Evolutionary conservation across 140 eudicot species (phyloP).

Genomic region (Stevia rebaudiana): DNA sequence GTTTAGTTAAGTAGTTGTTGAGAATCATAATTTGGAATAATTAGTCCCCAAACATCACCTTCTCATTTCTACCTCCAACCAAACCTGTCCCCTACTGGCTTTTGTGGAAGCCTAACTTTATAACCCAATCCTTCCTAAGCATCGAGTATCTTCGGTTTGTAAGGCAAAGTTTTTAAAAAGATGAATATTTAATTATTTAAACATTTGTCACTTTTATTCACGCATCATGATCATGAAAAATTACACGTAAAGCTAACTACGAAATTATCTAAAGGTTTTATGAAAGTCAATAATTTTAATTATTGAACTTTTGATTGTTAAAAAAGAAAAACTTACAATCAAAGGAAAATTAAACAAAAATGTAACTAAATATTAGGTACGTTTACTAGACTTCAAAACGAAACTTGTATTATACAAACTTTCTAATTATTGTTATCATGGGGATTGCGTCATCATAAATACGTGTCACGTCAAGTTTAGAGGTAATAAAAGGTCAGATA

Average conservation of each 20-base stretch:
- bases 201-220: not conserved
- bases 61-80: conserved; percentile 14
- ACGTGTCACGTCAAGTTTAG: no score
- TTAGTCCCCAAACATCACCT: conserved; percentile 18
- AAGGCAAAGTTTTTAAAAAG: not conserved
- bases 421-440: no score
- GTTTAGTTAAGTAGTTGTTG: conserved; percentile 30
- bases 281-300: not conserved
- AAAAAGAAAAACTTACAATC: no score
- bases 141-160: not conserved
- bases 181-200: not conserved
- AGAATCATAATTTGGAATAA: conserved; percentile 20
- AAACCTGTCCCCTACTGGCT: conserved; percentile 18
- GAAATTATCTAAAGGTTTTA: not conserved
- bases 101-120: conserved; percentile 20
- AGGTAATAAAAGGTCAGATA: no score
- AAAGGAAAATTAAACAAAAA: no score
- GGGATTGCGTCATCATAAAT: no score
- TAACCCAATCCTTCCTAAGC: conserved; percentile 11
- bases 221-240: not conserved
- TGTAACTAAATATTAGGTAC: no score
- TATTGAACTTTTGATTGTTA: not conserved
- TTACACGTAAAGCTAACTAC: not conserved
- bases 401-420: no score
- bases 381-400: no score